These are phyloP conservation scores for Botrytis sinoallii DNA, from an alignment of 2,329 filamentous ascomycete species.

Conservation along the genomic window DNA sequence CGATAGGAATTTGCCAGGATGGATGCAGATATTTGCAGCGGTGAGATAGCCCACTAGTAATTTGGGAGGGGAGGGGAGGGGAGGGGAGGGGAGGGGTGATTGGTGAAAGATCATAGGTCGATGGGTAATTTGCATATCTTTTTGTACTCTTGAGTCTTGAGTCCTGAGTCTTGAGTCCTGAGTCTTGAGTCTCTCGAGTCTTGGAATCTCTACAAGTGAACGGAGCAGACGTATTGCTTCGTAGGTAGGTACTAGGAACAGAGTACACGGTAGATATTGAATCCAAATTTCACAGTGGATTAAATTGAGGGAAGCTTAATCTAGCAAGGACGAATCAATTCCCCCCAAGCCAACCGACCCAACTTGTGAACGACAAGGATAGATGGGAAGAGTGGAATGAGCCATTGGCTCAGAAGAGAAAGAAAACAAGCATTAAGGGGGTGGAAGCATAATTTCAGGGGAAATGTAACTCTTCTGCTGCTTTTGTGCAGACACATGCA, in stretches of 20 bases:
- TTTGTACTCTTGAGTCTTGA: neutral
- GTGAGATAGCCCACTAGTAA: neutral
- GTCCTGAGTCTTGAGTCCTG: neutral
- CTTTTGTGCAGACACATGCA: neutral
- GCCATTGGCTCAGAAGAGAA: neutral
- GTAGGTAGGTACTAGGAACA: too few species aligned
- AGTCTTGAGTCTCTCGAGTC: too few species aligned
- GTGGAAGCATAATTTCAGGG: conserved; percentile 3
- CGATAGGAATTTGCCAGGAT: neutral
- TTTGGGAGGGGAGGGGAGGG: too few species aligned
- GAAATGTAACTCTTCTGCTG: neutral
- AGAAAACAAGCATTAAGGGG: conserved; percentile 3
- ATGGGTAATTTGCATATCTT: neutral
- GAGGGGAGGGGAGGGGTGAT: neutral
- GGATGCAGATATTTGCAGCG: neutral
- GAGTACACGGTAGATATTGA: neutral
- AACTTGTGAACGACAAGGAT: neutral
- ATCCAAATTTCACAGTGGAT: neutral
- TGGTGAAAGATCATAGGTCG: neutral
- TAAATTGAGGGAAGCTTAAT: neutral
- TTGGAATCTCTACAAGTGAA: neutral
- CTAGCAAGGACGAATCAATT: neutral
- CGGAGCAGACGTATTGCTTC: neutral
- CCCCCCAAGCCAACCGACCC: neutral
- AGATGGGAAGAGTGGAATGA: neutral